These are phyloP conservation scores for Cavenderia fasciculata DNA, from an alignment of 78 protist genomes.

Conservation along the genomic window DNA sequence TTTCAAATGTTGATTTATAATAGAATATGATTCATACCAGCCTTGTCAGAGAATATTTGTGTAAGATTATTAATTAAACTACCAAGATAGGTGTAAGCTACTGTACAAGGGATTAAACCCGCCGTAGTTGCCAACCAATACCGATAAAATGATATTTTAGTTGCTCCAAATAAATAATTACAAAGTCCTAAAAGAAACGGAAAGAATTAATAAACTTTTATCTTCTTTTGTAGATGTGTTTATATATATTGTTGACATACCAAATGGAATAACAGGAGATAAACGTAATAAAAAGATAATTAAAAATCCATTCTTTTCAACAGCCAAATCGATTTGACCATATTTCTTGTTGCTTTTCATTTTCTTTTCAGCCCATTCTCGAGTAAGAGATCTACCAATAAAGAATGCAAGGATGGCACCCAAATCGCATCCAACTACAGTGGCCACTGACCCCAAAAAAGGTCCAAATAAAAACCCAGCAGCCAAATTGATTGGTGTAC, in stretches of 20 bases:
- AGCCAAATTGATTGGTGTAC: slow-evolving; percentile 70
- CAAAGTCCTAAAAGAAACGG: slow-evolving; percentile 28
- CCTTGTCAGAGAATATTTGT: slow-evolving; percentile 15
- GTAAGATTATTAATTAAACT: slow-evolving; percentile 38
- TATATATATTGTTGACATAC: slow-evolving; percentile 7
- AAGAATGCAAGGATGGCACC: slow-evolving; percentile 67
- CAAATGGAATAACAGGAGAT: slow-evolving; percentile 75
- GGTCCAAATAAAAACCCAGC: slow-evolving; percentile 72
- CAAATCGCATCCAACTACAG: slow-evolving; percentile 61
- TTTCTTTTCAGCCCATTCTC: slow-evolving; percentile 66
- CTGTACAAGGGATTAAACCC: slow-evolving; percentile 67
- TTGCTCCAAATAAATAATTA: slow-evolving; percentile 78
- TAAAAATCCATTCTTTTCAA: slow-evolving; percentile 60
- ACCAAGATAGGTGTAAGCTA: slow-evolving; percentile 65
- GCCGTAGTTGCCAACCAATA: slow-evolving; percentile 67
- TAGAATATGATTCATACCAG: not conserved
- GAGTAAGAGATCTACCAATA: slow-evolving; percentile 42
- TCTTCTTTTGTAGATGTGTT: not conserved
- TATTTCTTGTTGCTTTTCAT: slow-evolving; percentile 52
- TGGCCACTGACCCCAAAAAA: slow-evolving; percentile 25
- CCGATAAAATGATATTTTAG: slow-evolving; percentile 39
- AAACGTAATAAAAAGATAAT: slow-evolving; percentile 69
- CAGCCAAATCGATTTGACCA: slow-evolving; percentile 69
- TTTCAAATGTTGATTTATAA: too few species aligned
- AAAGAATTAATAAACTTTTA: not conserved